Evolutionary conservation across 148 eudicot genomes (phyloP).

Genomic region (Rhododendron griersonianum): DNA sequence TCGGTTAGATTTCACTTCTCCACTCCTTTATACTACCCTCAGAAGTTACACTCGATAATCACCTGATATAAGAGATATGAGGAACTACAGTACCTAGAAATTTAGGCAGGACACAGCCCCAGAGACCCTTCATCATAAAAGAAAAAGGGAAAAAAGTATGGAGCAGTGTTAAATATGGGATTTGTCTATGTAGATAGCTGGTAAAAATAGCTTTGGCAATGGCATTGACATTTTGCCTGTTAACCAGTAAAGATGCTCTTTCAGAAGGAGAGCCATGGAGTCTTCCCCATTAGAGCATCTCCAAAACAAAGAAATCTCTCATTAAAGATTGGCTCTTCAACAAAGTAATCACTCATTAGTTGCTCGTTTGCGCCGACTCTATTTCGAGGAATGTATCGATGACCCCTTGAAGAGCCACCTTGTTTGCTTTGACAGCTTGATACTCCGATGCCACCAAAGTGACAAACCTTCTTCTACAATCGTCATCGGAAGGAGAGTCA

Average conservation of each 20-base stretch:
- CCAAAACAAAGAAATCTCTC: too few relatives aligned
- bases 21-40: background rate
- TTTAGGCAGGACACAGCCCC: background rate
- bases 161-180: background rate
- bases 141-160: background rate
- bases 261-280: background rate
- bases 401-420: too few relatives aligned
- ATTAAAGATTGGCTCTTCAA: too few relatives aligned
- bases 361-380: too few relatives aligned
- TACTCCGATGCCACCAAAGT: too few relatives aligned
- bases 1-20: background rate
- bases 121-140: background rate
- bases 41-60: background rate
- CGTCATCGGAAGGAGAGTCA: too few relatives aligned
- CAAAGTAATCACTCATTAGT: too few relatives aligned
- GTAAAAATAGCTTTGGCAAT: background rate
- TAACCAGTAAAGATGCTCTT: background rate
- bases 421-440: too few relatives aligned
- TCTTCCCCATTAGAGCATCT: background rate
- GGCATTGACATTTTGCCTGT: background rate
- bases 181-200: background rate
- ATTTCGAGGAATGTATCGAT: too few relatives aligned
- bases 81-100: background rate
- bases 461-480: too few relatives aligned
- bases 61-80: background rate